These are phyloP conservation scores for Hanseniaspora gamundiae DNA, from an alignment of 1,139 yeast species.

Conservation along the genomic window DNA sequence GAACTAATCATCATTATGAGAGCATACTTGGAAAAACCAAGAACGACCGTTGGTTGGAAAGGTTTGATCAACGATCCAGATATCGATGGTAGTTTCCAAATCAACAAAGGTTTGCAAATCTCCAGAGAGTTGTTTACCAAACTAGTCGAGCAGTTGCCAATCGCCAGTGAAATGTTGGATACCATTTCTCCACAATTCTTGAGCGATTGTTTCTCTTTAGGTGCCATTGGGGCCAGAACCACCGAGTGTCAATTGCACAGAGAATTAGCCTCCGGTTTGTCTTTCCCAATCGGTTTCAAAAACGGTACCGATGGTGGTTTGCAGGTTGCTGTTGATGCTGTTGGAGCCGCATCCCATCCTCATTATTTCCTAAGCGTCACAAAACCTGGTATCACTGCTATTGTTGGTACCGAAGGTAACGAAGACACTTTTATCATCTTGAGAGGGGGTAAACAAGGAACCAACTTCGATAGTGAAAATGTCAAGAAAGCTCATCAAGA, in stretches of 20 bases:
- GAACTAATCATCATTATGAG: slow-evolving; percentile 89
- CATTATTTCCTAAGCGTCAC: slow-evolving; percentile 93
- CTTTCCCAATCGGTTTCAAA: slow-evolving; percentile 96
- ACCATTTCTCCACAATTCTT: slow-evolving; percentile 92
- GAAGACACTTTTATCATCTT: slow-evolving; percentile 80
- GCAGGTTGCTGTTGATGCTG: slow-evolving; percentile 88
- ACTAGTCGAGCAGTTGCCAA: slow-evolving; percentile 71
- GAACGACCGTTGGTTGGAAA: slow-evolving; percentile 99
- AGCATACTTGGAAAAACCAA: slow-evolving; percentile 94
- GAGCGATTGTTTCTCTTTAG: slow-evolving; percentile 79
- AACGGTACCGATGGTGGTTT: slow-evolving; percentile 93
- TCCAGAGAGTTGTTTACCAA: slow-evolving; percentile 79
- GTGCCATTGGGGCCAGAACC: slow-evolving; percentile 97
- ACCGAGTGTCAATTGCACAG: slow-evolving; percentile 95
- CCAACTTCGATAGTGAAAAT: slow-evolving; percentile 71
- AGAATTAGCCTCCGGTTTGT: slow-evolving; percentile 87
- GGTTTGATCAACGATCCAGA: slow-evolving; percentile 96
- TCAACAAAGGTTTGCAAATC: slow-evolving; percentile 85
- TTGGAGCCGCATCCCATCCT: slow-evolving; percentile 83
- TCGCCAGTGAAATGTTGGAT: slow-evolving; percentile 96
- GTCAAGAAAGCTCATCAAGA: slow-evolving; percentile 59
- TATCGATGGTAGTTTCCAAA: slow-evolving; percentile 84
- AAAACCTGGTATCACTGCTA: slow-evolving; percentile 89
- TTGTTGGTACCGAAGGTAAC: slow-evolving; percentile 91
- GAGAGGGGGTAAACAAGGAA: slow-evolving; percentile 90